Evolutionary conservation across 495 filamentous ascomycete species (phyloP).

Genomic region (Sphaerosporella brunnea): DNA sequence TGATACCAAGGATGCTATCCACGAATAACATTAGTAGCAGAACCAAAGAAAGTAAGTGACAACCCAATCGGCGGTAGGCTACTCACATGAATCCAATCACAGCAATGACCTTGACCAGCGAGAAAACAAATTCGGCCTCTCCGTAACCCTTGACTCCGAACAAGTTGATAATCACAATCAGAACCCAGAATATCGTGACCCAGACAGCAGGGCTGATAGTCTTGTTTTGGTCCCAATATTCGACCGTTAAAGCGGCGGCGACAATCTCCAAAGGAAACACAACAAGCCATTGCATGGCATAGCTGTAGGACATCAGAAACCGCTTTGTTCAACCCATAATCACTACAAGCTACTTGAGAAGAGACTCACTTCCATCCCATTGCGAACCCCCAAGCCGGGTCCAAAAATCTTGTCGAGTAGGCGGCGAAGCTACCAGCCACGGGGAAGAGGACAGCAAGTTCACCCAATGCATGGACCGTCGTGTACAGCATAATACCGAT

Average conservation of each 20-base stretch:
- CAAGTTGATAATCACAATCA: slow-evolving; percentile 65
- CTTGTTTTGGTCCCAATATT: slow-evolving; percentile 51
- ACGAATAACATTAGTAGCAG: no score
- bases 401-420: slow-evolving; percentile 80
- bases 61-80: no score
- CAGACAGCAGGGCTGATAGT: slow-evolving; percentile 54
- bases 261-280: slow-evolving; percentile 82
- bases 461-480: slow-evolving; percentile 79
- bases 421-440: slow-evolving; percentile 85
- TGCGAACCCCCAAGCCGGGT: slow-evolving; percentile 92
- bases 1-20: slow-evolving; percentile 52
- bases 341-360: neutral
- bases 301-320: slow-evolving; percentile 31
- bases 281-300: slow-evolving; percentile 84
- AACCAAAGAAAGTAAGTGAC: no score
- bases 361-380: slow-evolving; percentile 80
- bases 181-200: slow-evolving; percentile 62
- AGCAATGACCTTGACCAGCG: slow-evolving; percentile 68
- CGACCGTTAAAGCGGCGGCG: slow-evolving; percentile 71
- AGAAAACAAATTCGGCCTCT: slow-evolving; percentile 80
- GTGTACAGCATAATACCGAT: slow-evolving; percentile 83
- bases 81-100: slow-evolving; percentile 75
- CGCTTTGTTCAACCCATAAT: neutral
- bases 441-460: slow-evolving; percentile 80
- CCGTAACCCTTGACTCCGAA: slow-evolving; percentile 78